A percentile compares a stretch with the other conserved stretches of the same genome.
phyloP scores from a whole-genome alignment of 257 asterid species.

The Ocimum tenuiflorum region DNA sequence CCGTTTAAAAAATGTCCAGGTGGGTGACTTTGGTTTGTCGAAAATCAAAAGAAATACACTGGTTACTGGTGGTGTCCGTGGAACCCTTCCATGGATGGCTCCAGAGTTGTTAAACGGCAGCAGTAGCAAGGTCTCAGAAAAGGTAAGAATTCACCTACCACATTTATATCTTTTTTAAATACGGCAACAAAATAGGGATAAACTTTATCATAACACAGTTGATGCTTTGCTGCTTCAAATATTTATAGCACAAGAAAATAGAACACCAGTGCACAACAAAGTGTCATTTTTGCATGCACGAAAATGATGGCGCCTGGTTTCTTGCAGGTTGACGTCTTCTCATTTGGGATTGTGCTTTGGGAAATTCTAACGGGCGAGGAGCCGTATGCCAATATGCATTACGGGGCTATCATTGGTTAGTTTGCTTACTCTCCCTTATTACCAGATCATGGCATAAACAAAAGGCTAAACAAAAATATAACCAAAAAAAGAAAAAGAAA shows the following conservation, averaged over 20 bases:
- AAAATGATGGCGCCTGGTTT: constrained; percentile 2
- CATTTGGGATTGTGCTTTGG: constrained; percentile 92
- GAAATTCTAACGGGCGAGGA: constrained; percentile 97
- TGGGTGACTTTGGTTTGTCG: constrained; percentile 89
- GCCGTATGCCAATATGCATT: constrained; percentile 95
- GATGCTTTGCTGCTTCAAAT: neutral
- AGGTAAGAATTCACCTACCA: constrained; percentile 32
- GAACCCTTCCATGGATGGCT: constrained; percentile 99
- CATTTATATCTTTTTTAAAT: neutral
- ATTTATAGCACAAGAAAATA: too few species aligned
- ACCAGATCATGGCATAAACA: too few species aligned
- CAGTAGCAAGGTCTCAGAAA: constrained; percentile 91
- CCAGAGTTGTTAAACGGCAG: constrained; percentile 89
- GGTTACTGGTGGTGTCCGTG: constrained; percentile 93
- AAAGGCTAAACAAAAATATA: too few species aligned
- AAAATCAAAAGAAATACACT: constrained; percentile 86
- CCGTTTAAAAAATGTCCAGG: constrained; percentile 34
- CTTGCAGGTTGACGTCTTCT: constrained; percentile 84
- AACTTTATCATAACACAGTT: neutral
- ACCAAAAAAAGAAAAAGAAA: too few species aligned
- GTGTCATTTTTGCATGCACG: too few species aligned
- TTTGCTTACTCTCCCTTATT: neutral
- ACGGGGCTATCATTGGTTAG: constrained; percentile 91
- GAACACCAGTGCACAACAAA: neutral
- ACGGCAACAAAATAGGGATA: neutral